These are phyloP conservation scores for Elaeis guineensis DNA, from an alignment of 176 grass and related monocot species.

Conservation along the genomic window DNA sequence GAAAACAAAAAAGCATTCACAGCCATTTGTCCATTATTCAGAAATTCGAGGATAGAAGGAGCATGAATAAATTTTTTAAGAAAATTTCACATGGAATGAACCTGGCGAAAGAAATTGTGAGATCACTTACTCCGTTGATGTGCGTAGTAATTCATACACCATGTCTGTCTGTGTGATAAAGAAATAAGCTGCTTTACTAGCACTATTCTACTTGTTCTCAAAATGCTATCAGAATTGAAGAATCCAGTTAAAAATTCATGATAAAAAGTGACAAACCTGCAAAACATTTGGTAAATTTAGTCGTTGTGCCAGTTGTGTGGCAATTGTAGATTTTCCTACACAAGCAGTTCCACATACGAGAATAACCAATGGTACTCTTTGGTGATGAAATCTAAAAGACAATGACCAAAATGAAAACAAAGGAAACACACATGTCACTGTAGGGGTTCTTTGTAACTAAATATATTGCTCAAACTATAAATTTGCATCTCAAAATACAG, in stretches of 20 bases:
- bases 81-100: too few species aligned
- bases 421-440: background rate
- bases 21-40: too few species aligned
- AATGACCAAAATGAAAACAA: constrained; percentile 15
- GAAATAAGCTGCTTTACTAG: background rate
- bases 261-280: constrained; percentile 45
- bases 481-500: too few species aligned
- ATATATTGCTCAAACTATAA: background rate
- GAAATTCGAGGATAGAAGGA: too few species aligned
- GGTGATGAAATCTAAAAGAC: constrained; percentile 77
- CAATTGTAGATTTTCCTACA: constrained; percentile 96
- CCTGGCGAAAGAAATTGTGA: too few species aligned
- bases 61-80: too few species aligned
- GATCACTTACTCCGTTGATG: constrained; percentile 75
- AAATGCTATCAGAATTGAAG: background rate
- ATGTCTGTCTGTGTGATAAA: constrained; percentile 76
- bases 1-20: too few species aligned
- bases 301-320: constrained; percentile 92
- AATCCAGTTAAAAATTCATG: too few species aligned
- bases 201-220: background rate
- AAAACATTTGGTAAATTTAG: constrained; percentile 95
- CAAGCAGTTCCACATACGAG: constrained; percentile 97
- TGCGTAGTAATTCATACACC: constrained; percentile 89
- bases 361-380: constrained; percentile 90
- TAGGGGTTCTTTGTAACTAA: background rate